A percentile compares a stretch with the other conserved stretches of the same genome.
These are phyloP conservation scores for Tetradesmus lagerheimii DNA, from an alignment of 139 green algal genomes.

Conservation along the genomic window DNA sequence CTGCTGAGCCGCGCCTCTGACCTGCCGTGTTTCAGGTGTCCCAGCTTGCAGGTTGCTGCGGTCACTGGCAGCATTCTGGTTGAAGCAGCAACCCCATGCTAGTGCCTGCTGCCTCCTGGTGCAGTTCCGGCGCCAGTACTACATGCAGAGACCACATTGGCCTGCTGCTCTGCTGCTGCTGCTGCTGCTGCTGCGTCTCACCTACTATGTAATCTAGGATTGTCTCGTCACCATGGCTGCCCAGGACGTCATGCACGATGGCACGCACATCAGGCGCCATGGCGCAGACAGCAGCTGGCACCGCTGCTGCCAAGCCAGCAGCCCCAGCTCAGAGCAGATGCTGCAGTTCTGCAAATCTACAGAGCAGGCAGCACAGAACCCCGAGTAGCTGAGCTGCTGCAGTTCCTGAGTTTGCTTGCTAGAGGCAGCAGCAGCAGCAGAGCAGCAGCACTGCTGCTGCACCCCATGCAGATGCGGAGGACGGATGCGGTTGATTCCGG, in stretches of 20 bases:
- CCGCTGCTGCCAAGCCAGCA: not conserved
- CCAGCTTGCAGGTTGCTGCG: not conserved
- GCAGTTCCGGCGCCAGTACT: too few species aligned
- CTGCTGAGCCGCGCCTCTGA: not conserved
- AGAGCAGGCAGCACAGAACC: not conserved
- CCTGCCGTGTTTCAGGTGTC: not conserved
- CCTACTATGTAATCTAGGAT: constrained; percentile 72
- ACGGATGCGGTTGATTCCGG: too few species aligned
- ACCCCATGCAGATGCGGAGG: not conserved
- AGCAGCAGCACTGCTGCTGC: not conserved
- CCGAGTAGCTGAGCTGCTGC: not conserved
- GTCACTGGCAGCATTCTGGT: not conserved
- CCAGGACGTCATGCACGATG: constrained; percentile 56
- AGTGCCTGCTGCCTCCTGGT: not conserved
- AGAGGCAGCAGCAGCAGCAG: not conserved
- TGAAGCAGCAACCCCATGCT: not conserved
- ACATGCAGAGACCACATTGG: too few species aligned
- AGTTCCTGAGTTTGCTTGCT: not conserved
- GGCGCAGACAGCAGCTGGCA: not conserved
- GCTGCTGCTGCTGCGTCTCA: not conserved
- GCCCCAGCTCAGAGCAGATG: not conserved
- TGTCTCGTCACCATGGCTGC: constrained; percentile 57
- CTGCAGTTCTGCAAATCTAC: not conserved
- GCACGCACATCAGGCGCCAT: constrained; percentile 33
- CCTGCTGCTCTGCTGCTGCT: not conserved